Evolutionary conservation across 768 basidiomycete genomes (phyloP).

Genomic region (Tylopilus subfusipes): DNA sequence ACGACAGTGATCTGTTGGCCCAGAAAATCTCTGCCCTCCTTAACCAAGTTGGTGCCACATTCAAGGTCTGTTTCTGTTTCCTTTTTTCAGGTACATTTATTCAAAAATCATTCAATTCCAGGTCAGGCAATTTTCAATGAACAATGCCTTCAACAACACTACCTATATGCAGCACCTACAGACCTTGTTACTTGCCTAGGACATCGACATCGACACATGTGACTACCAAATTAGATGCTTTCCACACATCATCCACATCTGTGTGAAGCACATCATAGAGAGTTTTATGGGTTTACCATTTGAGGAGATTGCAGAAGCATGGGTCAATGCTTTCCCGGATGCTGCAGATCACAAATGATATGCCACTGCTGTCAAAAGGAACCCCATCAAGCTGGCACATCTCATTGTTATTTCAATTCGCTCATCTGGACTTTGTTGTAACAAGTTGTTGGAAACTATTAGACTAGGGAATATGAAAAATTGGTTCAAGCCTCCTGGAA

Average conservation of each 20-base stretch:
- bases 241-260: too few species aligned
- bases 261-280: not conserved
- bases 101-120: not conserved
- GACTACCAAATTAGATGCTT: too few species aligned
- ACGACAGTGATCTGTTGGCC: not conserved
- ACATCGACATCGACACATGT: too few species aligned
- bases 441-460: not conserved
- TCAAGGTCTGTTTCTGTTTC: not conserved
- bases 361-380: not conserved
- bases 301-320: not conserved
- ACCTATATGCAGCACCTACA: not conserved
- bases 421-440: not conserved
- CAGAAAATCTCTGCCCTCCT: not conserved
- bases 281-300: not conserved
- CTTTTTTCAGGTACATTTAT: not conserved
- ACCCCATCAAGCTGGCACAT: not conserved
- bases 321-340: not conserved
- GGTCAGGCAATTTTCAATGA: not conserved
- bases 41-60: not conserved
- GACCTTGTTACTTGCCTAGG: too few species aligned
- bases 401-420: not conserved
- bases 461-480: not conserved
- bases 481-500: not conserved
- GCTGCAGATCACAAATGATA: not conserved
- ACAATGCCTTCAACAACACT: not conserved